Conservation (phyloP, 495 filamentous ascomycete species). For the Xylaria scruposa region DNA sequence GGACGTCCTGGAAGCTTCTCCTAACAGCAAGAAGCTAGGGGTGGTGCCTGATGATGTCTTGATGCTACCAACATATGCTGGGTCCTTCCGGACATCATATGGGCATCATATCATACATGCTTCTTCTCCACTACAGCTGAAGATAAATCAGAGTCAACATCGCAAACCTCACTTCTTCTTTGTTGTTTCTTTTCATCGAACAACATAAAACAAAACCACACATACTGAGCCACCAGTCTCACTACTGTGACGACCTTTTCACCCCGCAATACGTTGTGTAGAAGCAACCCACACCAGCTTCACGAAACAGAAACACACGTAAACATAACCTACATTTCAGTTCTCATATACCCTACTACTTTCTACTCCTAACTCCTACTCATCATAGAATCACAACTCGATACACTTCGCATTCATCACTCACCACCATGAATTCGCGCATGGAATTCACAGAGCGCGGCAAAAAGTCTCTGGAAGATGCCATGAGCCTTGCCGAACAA, state of each 20-base stretch:
- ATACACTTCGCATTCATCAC: neutral
- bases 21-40: constrained; percentile 30
- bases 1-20: constrained; percentile 29
- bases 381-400: neutral
- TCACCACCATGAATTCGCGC: constrained; percentile 52
- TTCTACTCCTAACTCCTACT: constrained; percentile 12
- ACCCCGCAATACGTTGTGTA: constrained; percentile 20
- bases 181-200: neutral
- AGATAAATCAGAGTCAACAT: constrained; percentile 16
- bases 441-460: constrained; percentile 94
- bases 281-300: constrained; percentile 22
- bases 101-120: constrained; percentile 24
- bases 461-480: constrained; percentile 84
- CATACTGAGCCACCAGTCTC: neutral
- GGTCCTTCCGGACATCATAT: constrained; percentile 21
- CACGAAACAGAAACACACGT: constrained; percentile 24
- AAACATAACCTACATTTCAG: neutral
- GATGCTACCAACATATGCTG: constrained; percentile 12
- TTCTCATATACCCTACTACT: neutral
- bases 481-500: constrained; percentile 80
- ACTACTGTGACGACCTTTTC: neutral
- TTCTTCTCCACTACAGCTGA: constrained; percentile 4
- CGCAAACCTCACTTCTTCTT: neutral
- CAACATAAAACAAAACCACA: neutral
- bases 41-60: constrained; percentile 32